phyloP scores from a whole-genome alignment of 768 basidiomycete genomes.

The Tulasnella sp. region DNA sequence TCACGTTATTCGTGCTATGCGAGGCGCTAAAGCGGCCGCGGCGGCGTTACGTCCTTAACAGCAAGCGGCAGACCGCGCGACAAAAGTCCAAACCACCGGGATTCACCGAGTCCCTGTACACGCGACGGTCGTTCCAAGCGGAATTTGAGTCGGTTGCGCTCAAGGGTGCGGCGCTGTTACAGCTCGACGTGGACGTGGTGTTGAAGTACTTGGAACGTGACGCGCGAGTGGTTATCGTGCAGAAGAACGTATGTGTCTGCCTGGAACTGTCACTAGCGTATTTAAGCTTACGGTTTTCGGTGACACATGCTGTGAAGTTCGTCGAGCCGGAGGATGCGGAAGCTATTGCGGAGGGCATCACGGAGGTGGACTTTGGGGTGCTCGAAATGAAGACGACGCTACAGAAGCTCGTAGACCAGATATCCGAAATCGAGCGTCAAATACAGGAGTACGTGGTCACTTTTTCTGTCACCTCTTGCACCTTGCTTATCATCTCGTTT shows the following conservation, averaged over 20 bases:
- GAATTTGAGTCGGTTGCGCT: slow-evolving; percentile 50
- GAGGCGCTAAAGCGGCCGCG: neutral
- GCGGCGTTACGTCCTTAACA: neutral
- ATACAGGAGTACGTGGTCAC: slow-evolving; percentile 60
- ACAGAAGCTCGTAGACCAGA: slow-evolving; percentile 60
- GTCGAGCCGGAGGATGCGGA: slow-evolving; percentile 42
- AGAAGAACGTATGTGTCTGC: slow-evolving; percentile 53
- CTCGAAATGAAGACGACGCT: slow-evolving; percentile 75
- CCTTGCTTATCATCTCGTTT: neutral
- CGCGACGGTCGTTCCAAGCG: slow-evolving; percentile 54
- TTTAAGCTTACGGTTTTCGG: neutral
- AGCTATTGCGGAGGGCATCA: slow-evolving; percentile 45
- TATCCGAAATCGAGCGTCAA: slow-evolving; percentile 62
- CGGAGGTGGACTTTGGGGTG: slow-evolving; percentile 76
- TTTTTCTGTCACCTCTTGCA: neutral
- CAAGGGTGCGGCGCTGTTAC: slow-evolving; percentile 46
- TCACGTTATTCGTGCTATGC: neutral
- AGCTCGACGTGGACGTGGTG: slow-evolving; percentile 63
- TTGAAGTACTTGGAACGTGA: slow-evolving; percentile 80
- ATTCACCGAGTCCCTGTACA: slow-evolving; percentile 60
- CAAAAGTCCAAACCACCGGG: slow-evolving; percentile 45
- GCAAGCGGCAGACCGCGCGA: slow-evolving; percentile 55
- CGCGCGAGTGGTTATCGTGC: slow-evolving; percentile 55
- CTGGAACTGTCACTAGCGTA: neutral
- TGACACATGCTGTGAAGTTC: slow-evolving; percentile 74